Evolutionary conservation across 1,284 basidiomycete genomes (phyloP).

Genomic region (Agaricales sp.): DNA sequence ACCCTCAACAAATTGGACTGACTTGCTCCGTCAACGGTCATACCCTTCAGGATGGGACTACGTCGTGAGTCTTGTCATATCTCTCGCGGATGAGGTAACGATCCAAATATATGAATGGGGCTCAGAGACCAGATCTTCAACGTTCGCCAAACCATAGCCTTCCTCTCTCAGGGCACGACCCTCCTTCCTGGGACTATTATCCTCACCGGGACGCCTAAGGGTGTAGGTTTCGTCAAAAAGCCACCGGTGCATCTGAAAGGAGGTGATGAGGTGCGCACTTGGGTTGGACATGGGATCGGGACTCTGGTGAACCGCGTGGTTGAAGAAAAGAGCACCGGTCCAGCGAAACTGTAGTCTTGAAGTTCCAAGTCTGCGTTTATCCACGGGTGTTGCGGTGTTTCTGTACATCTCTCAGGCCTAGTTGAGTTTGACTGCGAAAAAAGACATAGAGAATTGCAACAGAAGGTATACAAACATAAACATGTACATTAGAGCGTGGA

Average conservation of each 20-base stretch:
- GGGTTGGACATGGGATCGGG: slow-evolving; percentile 57
- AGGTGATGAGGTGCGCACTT: slow-evolving; percentile 65
- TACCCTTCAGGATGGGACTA: slow-evolving; percentile 65
- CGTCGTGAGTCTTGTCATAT: slow-evolving; percentile 35
- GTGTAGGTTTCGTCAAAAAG: slow-evolving; percentile 69
- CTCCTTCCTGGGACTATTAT: slow-evolving; percentile 74
- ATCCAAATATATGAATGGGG: too few relatives aligned
- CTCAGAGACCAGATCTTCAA: slow-evolving; percentile 64
- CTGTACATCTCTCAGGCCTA: too few relatives aligned
- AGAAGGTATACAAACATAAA: too few relatives aligned
- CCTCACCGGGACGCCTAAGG: slow-evolving; percentile 68
- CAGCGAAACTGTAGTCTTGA: slow-evolving; percentile 37
- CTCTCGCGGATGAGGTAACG: too few relatives aligned
- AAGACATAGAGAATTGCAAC: too few relatives aligned
- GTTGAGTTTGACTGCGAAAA: too few relatives aligned
- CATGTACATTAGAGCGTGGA: too few relatives aligned
- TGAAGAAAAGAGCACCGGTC: slow-evolving; percentile 40
- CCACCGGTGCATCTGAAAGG: slow-evolving; percentile 65
- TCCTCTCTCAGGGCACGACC: slow-evolving; percentile 81
- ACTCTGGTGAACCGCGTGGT: slow-evolving; percentile 65
- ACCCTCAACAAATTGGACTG: slow-evolving; percentile 63
- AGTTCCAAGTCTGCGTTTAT: too few relatives aligned
- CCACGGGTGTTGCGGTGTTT: too few relatives aligned
- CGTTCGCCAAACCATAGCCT: slow-evolving; percentile 63
- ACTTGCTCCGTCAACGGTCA: slow-evolving; percentile 62